Base-by-base conservation (phyloP, 176 grass and related monocot species). In the Neostapfia colusana region DNA sequence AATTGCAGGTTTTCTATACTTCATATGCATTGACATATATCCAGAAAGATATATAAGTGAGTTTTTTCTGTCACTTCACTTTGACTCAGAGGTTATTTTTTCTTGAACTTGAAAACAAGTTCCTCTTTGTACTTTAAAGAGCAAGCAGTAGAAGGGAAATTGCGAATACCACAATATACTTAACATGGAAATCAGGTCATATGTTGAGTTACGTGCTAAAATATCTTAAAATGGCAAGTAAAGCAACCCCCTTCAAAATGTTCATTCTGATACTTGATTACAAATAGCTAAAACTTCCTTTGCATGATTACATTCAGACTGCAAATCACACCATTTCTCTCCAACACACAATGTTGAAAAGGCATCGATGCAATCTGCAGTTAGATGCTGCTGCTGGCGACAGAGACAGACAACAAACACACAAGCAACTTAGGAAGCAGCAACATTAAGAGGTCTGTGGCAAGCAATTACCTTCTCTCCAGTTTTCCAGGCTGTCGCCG, bases 401-500 rank as follows among this genome's bases (percentile, higher is more conserved):
- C 8, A 78, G 20, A 24, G n/a, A 65, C 46, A 23, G 44, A 24
- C 23, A 63, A 48, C 16, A 36, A 16, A 49, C 27, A 76, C 26
- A 65, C 12, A 16, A 65, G 43, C 26, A 45, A 13, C 40, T 20
- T 13, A 21, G 16, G 18, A 65, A 39, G 20, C 31, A 66, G 61
- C 34, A 44, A 61, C 23, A 75, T 62, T 44, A 7, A 28, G 8
- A 46, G 21, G 53, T 27, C 43, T 43, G 35, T 65, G 43, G 18
- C 44, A 38, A 68, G 24, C 65, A 67, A 84, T 92, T 94, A 98
- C 95, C 95, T 84, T 92, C 72, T 79, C 89, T 82, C 95, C 95
- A 99, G 54, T 82, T 68, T 69, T 92, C 95, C 79, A 99, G 80
- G 79, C 89, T 95, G 87, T 99, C 95, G 41, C 95, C 95, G 20